These are phyloP conservation scores for Amoeboradix gromovi DNA, from an alignment of 371 early-diverging fungal species.

Conservation along the genomic window DNA sequence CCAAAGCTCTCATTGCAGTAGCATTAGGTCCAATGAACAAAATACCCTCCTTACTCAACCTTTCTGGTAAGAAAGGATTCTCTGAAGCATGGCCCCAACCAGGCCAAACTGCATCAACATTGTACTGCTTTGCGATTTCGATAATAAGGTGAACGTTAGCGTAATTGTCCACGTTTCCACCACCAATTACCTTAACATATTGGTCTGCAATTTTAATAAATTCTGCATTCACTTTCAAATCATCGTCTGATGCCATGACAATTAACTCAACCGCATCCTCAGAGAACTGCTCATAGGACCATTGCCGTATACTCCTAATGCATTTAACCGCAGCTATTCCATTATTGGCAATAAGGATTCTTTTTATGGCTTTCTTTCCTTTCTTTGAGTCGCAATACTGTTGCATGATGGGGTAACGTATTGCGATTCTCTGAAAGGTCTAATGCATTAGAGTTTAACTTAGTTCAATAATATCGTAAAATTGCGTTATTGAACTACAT, in stretches of 20 bases:
- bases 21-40: slow-evolving; percentile 93
- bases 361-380: neutral
- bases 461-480: no score
- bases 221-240: slow-evolving; percentile 79
- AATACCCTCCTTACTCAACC: slow-evolving; percentile 43
- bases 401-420: no score
- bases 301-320: slow-evolving; percentile 84
- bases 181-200: slow-evolving; percentile 86
- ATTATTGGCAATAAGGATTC: slow-evolving; percentile 52
- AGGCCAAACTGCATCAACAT: slow-evolving; percentile 23
- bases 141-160: slow-evolving; percentile 89
- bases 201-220: slow-evolving; percentile 95
- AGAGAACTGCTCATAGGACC: slow-evolving; percentile 92
- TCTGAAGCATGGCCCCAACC: slow-evolving; percentile 97
- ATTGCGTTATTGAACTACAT: no score
- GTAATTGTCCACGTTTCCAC: slow-evolving; percentile 86
- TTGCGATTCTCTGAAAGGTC: no score
- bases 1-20: slow-evolving; percentile 90
- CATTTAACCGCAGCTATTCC: slow-evolving; percentile 97
- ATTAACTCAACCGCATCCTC: slow-evolving; percentile 77
- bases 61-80: slow-evolving; percentile 78
- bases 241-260: slow-evolving; percentile 65
- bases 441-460: no score
- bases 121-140: slow-evolving; percentile 52
- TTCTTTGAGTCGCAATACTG: no score